Conservation (phyloP, 2,329 filamentous ascomycete genomes). For the Epichloe sp. region DNA sequence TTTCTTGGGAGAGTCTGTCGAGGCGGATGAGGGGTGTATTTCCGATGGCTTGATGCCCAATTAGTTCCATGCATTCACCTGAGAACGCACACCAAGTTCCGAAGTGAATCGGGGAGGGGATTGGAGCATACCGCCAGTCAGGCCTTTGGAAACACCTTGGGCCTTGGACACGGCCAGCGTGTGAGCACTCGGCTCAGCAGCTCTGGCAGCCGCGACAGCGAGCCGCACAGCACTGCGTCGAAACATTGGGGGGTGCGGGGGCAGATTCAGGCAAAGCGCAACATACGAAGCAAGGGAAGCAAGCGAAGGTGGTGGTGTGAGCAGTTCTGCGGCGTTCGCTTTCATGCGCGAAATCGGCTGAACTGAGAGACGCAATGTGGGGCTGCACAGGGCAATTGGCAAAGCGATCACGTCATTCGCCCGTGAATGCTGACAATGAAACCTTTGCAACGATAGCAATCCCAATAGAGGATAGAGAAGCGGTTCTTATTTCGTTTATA, state of each 20-base stretch:
- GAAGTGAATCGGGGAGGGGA: background rate
- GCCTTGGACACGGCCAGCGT: conserved; percentile 63
- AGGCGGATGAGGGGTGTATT: conserved; percentile 92
- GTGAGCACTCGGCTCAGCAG: conserved; percentile 38
- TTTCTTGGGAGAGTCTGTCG: conserved; percentile 76
- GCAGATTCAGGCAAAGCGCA: background rate
- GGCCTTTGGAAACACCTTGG: conserved; percentile 63
- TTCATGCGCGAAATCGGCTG: conserved; percentile 3
- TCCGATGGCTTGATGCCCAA: conserved; percentile 59
- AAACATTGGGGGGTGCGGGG: conserved; percentile 41
- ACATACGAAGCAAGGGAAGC: background rate
- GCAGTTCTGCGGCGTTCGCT: background rate
- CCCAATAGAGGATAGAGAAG: no score
- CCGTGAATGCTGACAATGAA: background rate
- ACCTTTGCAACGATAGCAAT: background rate
- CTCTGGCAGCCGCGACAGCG: conserved; percentile 38
- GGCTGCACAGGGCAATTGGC: background rate
- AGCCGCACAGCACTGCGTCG: conserved; percentile 56
- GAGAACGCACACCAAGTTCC: background rate
- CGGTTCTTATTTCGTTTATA: no score
- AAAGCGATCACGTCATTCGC: conserved; percentile 11
- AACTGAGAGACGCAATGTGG: conserved; percentile 5
- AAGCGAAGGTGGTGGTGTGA: background rate
- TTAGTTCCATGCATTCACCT: background rate
- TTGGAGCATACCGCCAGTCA: conserved; percentile 58